Evolutionary conservation across 164 flowering plant genomes (phyloP).

Genomic region (Litsea cubeba): DNA sequence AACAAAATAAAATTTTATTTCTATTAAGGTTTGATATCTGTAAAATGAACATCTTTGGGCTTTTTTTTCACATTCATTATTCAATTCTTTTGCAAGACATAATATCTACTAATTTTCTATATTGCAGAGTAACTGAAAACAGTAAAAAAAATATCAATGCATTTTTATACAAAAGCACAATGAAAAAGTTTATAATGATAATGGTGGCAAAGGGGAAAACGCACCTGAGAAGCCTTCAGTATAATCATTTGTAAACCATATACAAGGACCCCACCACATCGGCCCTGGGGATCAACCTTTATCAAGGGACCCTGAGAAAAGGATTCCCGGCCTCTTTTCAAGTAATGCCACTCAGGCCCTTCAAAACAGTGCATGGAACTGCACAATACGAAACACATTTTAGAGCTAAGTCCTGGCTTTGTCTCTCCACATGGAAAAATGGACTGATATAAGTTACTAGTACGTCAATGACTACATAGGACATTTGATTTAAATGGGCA

Average conservation of each 20-base stretch:
- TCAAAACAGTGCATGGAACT: slow-evolving; percentile 99
- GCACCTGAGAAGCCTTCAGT: slow-evolving; percentile 91
- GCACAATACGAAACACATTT: slow-evolving; percentile 12
- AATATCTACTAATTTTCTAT: too few species aligned
- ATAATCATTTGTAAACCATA: slow-evolving; percentile 88
- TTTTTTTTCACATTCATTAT: too few species aligned
- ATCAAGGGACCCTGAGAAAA: slow-evolving; percentile 91
- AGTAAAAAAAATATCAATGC: too few species aligned
- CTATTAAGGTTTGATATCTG: too few species aligned
- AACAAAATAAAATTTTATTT: too few species aligned
- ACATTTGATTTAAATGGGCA: background rate
- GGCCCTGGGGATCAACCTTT: slow-evolving; percentile 92
- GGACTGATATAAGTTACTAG: background rate
- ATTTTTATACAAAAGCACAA: background rate
- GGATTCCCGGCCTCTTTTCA: slow-evolving; percentile 87
- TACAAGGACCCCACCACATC: slow-evolving; percentile 86
- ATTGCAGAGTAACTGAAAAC: too few species aligned
- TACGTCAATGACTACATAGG: background rate
- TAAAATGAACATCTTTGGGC: too few species aligned
- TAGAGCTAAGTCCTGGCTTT: background rate
- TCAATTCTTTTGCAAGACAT: too few species aligned
- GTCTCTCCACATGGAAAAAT: background rate
- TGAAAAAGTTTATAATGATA: background rate
- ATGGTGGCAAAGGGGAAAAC: slow-evolving; percentile 10
- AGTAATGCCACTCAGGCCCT: slow-evolving; percentile 87